Conservation (phyloP, 176 grass and related monocot species). For the Olyra latifolia region DNA sequence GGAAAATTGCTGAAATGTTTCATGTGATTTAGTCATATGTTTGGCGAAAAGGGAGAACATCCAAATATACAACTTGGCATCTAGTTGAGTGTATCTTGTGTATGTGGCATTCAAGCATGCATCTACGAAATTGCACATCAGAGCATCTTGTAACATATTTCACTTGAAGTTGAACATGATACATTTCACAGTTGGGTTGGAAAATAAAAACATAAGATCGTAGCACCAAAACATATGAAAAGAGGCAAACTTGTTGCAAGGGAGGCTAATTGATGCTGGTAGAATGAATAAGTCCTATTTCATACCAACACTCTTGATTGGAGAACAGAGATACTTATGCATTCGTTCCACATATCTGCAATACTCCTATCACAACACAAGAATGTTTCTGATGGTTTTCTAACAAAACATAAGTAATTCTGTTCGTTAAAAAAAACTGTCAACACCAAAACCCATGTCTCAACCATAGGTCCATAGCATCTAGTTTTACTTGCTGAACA, state of each 20-base stretch:
- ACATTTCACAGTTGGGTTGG: neutral
- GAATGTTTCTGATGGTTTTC: neutral
- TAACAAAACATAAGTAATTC: neutral
- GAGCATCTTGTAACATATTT: neutral
- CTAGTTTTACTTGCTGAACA: neutral
- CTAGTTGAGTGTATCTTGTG: neutral
- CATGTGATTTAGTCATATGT: neutral
- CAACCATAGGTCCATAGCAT: neutral
- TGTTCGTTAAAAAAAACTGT: neutral
- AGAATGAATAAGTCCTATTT: neutral
- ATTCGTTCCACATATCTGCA: neutral
- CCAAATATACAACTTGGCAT: neutral
- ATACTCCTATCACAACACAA: neutral
- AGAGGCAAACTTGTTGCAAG: neutral
- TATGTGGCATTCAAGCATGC: neutral
- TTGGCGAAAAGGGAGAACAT: neutral
- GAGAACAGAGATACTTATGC: neutral
- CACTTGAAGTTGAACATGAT: neutral
- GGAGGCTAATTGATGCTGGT: neutral
- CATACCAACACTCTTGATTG: neutral
- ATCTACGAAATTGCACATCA: neutral
- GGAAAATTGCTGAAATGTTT: neutral
- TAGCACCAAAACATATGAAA: neutral
- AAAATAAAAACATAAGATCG: neutral
- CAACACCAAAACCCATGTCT: neutral